Evolutionary conservation across 78 protist species (phyloP).

Genomic region (Isochrysis galbana): DNA sequence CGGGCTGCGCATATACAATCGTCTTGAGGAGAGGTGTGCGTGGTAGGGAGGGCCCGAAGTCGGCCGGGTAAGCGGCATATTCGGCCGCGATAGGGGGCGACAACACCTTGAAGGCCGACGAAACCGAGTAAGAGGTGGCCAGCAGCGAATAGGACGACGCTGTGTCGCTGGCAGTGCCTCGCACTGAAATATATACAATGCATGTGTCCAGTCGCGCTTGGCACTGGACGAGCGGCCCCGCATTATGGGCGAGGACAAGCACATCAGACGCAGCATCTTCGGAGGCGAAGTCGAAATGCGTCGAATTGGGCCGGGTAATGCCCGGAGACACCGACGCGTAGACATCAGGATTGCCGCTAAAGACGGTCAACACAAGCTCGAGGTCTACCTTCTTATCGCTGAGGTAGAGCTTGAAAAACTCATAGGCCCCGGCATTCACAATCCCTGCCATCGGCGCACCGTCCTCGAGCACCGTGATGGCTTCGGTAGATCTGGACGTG

Average conservation of each 20-base stretch:
- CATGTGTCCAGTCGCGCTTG: not conserved
- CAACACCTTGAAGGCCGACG: not conserved
- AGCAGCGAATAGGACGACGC: not conserved
- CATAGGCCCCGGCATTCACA: not conserved
- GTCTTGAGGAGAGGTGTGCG: not conserved
- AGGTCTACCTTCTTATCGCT: not conserved
- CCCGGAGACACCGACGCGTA: not conserved
- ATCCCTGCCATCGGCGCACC: not conserved
- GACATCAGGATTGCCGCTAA: not conserved
- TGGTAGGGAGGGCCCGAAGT: not conserved
- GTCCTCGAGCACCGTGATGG: not conserved
- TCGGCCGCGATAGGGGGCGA: not conserved
- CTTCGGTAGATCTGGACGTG: not conserved
- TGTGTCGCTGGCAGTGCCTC: not conserved
- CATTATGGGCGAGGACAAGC: not conserved
- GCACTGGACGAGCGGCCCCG: not conserved
- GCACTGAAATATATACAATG: not conserved
- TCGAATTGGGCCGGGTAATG: not conserved
- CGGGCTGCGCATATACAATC: not conserved
- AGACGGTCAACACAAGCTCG: not conserved
- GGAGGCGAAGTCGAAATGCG: not conserved
- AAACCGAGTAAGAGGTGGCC: not conserved
- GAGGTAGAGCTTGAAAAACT: not conserved
- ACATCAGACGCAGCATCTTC: not conserved
- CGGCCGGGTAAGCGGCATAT: not conserved